phyloP scores from a whole-genome alignment of 805 yeast genomes.

The Brettanomyces sp. region DNA sequence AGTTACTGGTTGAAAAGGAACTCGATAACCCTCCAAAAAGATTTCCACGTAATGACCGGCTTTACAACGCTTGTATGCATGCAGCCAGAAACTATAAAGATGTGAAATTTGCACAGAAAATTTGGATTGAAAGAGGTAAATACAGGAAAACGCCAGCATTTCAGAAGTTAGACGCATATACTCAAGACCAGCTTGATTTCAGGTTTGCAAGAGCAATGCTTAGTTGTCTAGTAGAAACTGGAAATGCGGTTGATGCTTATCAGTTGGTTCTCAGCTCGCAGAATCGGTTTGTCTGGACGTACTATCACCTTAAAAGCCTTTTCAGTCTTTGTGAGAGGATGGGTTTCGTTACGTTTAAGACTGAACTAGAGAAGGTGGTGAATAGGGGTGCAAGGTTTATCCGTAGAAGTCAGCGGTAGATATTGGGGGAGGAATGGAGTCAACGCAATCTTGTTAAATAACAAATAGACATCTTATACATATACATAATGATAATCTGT shows the following conservation, averaged over 20 bases:
- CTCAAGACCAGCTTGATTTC: conserved; percentile 43
- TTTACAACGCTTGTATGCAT: conserved; percentile 53
- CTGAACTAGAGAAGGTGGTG: conserved; percentile 18
- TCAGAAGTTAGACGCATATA: conserved; percentile 26
- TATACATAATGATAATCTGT: not conserved
- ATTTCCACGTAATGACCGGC: conserved; percentile 33
- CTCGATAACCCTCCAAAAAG: conserved; percentile 12
- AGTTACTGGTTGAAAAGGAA: conserved; percentile 6
- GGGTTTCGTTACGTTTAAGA: conserved; percentile 33
- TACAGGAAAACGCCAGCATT: conserved; percentile 51
- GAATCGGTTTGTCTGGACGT: conserved; percentile 62
- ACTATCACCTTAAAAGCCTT: conserved; percentile 34
- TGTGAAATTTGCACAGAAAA: conserved; percentile 46
- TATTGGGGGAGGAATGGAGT: not conserved
- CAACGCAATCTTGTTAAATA: too few relatives aligned
- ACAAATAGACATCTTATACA: conserved; percentile 3
- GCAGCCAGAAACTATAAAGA: conserved; percentile 56
- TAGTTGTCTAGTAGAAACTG: conserved; percentile 42
- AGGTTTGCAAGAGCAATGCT: conserved; percentile 70
- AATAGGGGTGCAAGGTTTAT: conserved; percentile 10
- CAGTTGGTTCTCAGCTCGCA: conserved; percentile 59
- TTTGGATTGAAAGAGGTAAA: conserved; percentile 75
- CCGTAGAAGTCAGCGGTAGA: not conserved
- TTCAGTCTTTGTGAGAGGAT: conserved; percentile 28
- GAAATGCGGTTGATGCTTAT: conserved; percentile 58